Conservation (phyloP, 2,329 filamentous ascomycete species). For the Trichoderma sp. region DNA sequence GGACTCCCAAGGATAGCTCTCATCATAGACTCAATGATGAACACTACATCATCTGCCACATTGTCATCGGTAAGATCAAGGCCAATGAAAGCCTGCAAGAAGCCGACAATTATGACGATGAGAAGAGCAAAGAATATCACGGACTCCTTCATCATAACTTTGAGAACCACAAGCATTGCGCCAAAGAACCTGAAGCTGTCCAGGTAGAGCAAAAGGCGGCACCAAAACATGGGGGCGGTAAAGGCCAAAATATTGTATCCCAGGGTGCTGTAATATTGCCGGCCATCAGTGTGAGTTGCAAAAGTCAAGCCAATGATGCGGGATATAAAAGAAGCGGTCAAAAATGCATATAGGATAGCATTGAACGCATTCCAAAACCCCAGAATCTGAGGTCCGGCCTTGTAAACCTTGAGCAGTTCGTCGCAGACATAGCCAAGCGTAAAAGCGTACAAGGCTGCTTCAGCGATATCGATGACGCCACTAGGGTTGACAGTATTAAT, state of each 20-base stretch:
- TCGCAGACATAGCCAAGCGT: constrained; percentile 90
- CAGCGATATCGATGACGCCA: constrained; percentile 82
- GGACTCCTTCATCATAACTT: constrained; percentile 92
- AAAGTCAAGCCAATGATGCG: constrained; percentile 78
- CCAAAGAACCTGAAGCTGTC: constrained; percentile 96
- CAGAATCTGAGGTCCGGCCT: constrained; percentile 87
- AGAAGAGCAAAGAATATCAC: constrained; percentile 96
- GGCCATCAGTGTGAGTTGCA: constrained; percentile 46
- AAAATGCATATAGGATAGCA: constrained; percentile 74
- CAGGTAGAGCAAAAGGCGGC: constrained; percentile 85
- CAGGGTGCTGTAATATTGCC: constrained; percentile 71
- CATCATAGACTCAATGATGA: constrained; percentile 80
- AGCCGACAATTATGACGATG: constrained; percentile 79
- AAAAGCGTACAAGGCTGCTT: constrained; percentile 86
- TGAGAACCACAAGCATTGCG: constrained; percentile 95
- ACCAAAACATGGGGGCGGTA: constrained; percentile 96
- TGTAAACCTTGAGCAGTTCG: constrained; percentile 87
- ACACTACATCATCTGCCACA: constrained; percentile 67
- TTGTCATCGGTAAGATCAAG: constrained; percentile 82
- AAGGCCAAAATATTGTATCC: constrained; percentile 96
- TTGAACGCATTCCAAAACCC: constrained; percentile 99
- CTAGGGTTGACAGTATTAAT: constrained; percentile 91
- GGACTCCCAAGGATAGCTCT: constrained; percentile 92
- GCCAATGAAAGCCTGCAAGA: constrained; percentile 92
- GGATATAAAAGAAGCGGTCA: constrained; percentile 77